These are phyloP conservation scores for Plantago ovata DNA, from an alignment of 257 asterid species.

Conservation along the genomic window DNA sequence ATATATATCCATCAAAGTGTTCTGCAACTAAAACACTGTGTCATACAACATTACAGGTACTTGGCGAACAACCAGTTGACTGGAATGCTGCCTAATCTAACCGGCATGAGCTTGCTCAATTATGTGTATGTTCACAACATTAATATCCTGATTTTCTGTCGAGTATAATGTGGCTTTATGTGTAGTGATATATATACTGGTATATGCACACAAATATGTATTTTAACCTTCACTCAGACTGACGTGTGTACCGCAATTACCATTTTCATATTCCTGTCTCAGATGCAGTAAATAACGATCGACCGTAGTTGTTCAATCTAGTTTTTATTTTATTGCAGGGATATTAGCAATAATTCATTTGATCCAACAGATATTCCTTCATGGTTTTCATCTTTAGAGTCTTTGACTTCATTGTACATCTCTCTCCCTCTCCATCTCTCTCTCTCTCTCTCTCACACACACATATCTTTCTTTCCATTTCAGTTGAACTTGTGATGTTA, in stretches of 20 bases:
- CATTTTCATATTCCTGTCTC: background rate
- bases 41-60: slow-evolving; percentile 40
- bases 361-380: slow-evolving; percentile 45
- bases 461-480: background rate
- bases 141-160: no score
- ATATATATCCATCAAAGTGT: background rate
- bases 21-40: background rate
- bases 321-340: slow-evolving; percentile 39
- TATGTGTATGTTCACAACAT: slow-evolving; percentile 56
- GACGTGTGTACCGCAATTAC: no score
- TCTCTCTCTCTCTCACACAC: background rate
- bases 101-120: slow-evolving; percentile 55
- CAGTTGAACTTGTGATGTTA: background rate
- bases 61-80: slow-evolving; percentile 62
- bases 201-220: no score
- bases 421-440: slow-evolving; percentile 14
- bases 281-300: background rate
- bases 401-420: slow-evolving; percentile 66
- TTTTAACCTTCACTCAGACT: no score
- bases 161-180: background rate
- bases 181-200: background rate
- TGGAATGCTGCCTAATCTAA: slow-evolving; percentile 78
- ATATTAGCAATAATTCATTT: slow-evolving; percentile 77
- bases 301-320: background rate
- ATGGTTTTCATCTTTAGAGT: slow-evolving; percentile 58